phyloP scores from a whole-genome alignment of 108 stramenopile genomes.

The Seminavis robusta region DNA sequence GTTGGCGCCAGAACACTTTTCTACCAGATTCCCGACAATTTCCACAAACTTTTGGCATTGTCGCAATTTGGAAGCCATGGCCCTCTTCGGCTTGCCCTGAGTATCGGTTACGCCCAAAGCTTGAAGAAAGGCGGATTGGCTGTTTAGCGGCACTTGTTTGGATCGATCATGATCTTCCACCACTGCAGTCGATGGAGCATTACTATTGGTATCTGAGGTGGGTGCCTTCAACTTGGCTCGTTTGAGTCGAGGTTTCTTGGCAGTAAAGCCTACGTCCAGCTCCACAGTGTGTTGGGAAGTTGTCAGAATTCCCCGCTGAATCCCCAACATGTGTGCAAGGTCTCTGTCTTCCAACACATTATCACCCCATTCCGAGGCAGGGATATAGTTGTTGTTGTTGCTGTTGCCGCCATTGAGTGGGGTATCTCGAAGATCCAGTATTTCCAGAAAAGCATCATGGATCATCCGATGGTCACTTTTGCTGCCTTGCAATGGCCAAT shows the following conservation, averaged over 20 bases:
- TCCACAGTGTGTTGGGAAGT: constrained; percentile 34
- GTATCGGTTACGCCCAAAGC: constrained; percentile 56
- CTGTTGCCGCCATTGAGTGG: neutral
- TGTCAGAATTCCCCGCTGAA: constrained; percentile 46
- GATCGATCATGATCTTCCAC: constrained; percentile 43
- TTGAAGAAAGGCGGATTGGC: constrained; percentile 48
- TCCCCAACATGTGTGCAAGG: constrained; percentile 14
- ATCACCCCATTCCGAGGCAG: constrained; percentile 37
- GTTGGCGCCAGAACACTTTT: neutral
- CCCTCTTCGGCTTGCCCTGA: constrained; percentile 52
- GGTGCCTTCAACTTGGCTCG: neutral
- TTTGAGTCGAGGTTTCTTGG: constrained; percentile 18
- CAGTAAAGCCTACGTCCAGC: constrained; percentile 12
- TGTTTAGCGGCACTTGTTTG: constrained; percentile 59
- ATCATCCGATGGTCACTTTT: neutral
- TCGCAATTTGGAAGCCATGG: constrained; percentile 66
- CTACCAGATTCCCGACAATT: constrained; percentile 43
- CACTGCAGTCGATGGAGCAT: constrained; percentile 10
- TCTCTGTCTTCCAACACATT: neutral
- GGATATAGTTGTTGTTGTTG: constrained; percentile 11
- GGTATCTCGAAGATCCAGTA: neutral
- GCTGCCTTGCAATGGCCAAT: constrained; percentile 39
- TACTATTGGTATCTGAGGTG: neutral
- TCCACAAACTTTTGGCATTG: constrained; percentile 89
- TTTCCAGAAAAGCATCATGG: neutral